Percentiles rank a stretch among this genome's conserved stretches.
These are phyloP conservation scores for Dryadomyces quercivorus DNA, from an alignment of 2,329 filamentous ascomycete species.

Conservation along the genomic window DNA sequence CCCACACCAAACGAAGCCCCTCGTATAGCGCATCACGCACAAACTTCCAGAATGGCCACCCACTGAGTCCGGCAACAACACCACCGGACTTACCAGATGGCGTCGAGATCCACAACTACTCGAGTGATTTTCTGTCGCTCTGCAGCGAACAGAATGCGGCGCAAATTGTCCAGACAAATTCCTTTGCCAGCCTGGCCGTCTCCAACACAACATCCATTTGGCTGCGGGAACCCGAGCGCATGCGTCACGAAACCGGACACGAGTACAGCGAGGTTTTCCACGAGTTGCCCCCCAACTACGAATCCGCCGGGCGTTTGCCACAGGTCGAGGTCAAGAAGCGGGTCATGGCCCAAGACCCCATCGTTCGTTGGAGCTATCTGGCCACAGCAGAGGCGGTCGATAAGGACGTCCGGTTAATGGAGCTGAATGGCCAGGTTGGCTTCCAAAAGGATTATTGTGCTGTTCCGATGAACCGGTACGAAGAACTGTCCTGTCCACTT, in stretches of 20 bases:
- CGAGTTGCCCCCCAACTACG: conserved; percentile 28
- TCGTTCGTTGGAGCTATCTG: conserved; percentile 61
- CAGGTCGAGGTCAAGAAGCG: conserved; percentile 41
- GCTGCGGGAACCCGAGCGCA: conserved; percentile 60
- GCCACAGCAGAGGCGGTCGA: conserved; percentile 37
- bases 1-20: conserved; percentile 52
- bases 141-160: conserved; percentile 50
- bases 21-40: conserved; percentile 49
- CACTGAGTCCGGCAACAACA: conserved; percentile 66
- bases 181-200: conserved; percentile 63
- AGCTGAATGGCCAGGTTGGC: conserved; percentile 69
- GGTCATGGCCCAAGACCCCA: conserved; percentile 31
- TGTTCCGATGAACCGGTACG: conserved; percentile 54
- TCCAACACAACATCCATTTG: conserved; percentile 65
- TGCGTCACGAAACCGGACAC: conserved; percentile 56
- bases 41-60: conserved; percentile 32
- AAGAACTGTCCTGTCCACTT: conserved; percentile 48
- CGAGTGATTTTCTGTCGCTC: conserved; percentile 61
- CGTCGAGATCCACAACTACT: conserved; percentile 56
- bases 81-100: conserved; percentile 54
- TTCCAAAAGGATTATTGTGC: conserved; percentile 62
- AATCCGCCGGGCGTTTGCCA: conserved; percentile 29
- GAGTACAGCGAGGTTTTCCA: conserved; percentile 58
- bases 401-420: conserved; percentile 45
- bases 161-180: conserved; percentile 56